phyloP scores from a whole-genome alignment of 1,284 basidiomycete genomes.

The Ceratobasidium sp. region DNA sequence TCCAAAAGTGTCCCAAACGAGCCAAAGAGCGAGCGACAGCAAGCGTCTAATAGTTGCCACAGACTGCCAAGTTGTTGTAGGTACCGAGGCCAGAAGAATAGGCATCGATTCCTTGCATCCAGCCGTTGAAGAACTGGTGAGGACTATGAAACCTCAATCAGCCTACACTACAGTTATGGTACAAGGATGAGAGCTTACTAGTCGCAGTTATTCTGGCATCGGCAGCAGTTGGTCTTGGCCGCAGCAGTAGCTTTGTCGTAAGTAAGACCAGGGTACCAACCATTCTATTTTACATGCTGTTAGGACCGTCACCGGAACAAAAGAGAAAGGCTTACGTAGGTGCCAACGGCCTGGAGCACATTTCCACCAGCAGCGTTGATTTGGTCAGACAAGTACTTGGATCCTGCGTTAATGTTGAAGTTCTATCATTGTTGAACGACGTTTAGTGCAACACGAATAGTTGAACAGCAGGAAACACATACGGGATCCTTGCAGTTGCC shows the following conservation, averaged over 20 bases:
- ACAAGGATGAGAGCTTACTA: no score
- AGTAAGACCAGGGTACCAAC: conserved; percentile 41
- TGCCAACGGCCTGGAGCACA: conserved; percentile 69
- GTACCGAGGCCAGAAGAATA: conserved; percentile 62
- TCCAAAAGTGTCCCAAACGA: not conserved
- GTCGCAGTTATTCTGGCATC: conserved; percentile 79
- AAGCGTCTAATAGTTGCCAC: conserved; percentile 44
- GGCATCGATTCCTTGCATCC: conserved; percentile 68
- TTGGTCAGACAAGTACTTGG: conserved; percentile 66
- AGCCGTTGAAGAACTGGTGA: conserved; percentile 80
- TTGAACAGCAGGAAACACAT: conserved; percentile 50
- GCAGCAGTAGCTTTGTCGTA: conserved; percentile 68
- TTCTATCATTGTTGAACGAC: no score
- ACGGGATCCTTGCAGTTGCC: conserved; percentile 73
- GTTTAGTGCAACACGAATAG: no score
- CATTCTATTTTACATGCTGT: conserved; percentile 28
- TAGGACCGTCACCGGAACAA: no score
- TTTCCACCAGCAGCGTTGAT: conserved; percentile 64
- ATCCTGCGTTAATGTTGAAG: conserved; percentile 71
- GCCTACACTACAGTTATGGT: not conserved
- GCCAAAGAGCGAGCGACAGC: not conserved
- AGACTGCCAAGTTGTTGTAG: conserved; percentile 72
- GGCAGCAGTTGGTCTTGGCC: conserved; percentile 62
- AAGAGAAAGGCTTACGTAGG: conserved; percentile 70
- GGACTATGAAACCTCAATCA: conserved; percentile 58